Conservation (phyloP, 768 basidiomycete genomes). For the Galerina marginata region DNA sequence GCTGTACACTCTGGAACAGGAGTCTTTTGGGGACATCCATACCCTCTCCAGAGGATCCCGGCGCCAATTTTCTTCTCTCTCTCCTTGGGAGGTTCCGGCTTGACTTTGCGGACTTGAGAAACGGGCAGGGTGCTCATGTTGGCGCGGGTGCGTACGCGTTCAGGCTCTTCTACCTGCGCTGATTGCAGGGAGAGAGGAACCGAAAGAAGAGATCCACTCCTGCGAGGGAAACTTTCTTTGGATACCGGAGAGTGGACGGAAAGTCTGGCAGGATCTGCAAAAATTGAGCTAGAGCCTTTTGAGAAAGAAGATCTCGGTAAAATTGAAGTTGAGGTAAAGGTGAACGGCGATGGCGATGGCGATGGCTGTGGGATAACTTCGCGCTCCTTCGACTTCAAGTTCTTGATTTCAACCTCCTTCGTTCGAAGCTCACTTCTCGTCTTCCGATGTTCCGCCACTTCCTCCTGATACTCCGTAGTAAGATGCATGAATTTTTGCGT, state of each 20-base stretch:
- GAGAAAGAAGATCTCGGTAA: not conserved
- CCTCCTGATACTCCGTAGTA: too few relatives aligned
- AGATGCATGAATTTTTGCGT: too few relatives aligned
- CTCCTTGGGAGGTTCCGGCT: not conserved
- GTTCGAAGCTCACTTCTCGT: not conserved
- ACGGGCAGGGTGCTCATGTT: not conserved
- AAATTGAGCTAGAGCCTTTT: too few relatives aligned
- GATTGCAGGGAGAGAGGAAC: not conserved
- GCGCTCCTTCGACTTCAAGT: not conserved
- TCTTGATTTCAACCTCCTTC: not conserved
- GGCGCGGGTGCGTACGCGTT: not conserved
- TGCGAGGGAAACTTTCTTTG: not conserved
- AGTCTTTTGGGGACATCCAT: constrained; percentile 11
- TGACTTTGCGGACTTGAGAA: not conserved
- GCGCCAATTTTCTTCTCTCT: constrained; percentile 1
- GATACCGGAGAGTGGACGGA: not conserved
- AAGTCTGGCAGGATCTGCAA: not conserved
- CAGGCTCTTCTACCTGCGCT: too few relatives aligned
- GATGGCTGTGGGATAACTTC: not conserved
- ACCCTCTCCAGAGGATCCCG: constrained; percentile 14
- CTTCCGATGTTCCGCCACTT: not conserved
- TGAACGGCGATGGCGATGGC: not conserved
- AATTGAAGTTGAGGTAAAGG: not conserved
- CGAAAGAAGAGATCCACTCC: not conserved
- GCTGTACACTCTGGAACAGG: constrained; percentile 16